Percentiles rank a stretch among this genome's conserved stretches.
phyloP scores from a whole-genome alignment of 2,329 filamentous ascomycete species.

The Colletotrichum agaves region DNA sequence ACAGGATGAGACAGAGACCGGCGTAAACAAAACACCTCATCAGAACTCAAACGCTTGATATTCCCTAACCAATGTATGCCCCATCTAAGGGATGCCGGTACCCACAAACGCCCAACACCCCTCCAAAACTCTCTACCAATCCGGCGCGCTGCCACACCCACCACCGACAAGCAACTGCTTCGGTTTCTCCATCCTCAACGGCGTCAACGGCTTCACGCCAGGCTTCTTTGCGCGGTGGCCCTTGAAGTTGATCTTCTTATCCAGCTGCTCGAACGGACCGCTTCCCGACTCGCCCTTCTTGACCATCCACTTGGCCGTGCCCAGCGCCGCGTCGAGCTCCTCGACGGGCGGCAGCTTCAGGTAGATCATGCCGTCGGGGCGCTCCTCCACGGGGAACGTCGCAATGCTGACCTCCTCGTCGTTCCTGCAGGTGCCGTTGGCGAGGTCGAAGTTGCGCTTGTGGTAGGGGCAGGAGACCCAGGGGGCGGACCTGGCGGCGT shows the following conservation, averaged over 20 bases:
- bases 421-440: constrained; percentile 77
- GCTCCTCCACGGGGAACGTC: constrained; percentile 80
- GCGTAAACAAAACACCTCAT: neutral
- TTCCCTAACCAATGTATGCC: neutral
- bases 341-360: constrained; percentile 82
- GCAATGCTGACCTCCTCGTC: constrained; percentile 82
- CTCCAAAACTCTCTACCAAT: constrained; percentile 52
- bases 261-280: constrained; percentile 56
- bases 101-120: neutral
- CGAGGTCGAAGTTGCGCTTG: constrained; percentile 88
- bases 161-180: constrained; percentile 51
- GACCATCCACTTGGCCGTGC: constrained; percentile 82
- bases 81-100: neutral
- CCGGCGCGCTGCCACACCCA: constrained; percentile 55
- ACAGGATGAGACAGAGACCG: no score
- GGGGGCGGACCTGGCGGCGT: constrained; percentile 55
- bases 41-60: neutral
- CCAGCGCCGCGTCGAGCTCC: constrained; percentile 82
- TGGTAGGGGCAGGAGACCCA: constrained; percentile 90
- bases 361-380: constrained; percentile 80
- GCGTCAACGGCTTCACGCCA: constrained; percentile 48
- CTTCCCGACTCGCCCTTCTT: constrained; percentile 72
- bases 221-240: constrained; percentile 57
- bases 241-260: constrained; percentile 57
- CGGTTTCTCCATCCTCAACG: constrained; percentile 49